Conservation (phyloP, 208 protist genomes). For the Lotmaria passim region DNA sequence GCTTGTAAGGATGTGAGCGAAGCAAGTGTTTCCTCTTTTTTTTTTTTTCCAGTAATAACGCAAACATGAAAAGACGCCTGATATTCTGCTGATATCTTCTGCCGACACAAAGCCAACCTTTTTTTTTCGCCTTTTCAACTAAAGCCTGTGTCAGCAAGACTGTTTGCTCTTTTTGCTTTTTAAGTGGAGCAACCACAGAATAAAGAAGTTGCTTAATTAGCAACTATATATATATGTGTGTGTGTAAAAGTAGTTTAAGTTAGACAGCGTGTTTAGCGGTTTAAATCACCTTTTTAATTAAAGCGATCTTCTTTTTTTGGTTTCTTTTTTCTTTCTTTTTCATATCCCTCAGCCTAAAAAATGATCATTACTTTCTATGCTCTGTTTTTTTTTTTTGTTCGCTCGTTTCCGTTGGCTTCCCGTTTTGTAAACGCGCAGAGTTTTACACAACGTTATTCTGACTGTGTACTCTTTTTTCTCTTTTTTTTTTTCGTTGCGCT, state of each 20-base stretch:
- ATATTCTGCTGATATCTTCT: too few relatives aligned
- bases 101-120: too few relatives aligned
- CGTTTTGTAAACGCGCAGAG: background rate
- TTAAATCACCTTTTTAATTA: too few relatives aligned
- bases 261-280: too few relatives aligned
- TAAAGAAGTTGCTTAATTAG: background rate
- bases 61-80: too few relatives aligned
- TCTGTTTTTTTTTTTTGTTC: background rate
- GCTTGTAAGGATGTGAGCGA: too few relatives aligned
- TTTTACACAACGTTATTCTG: background rate
- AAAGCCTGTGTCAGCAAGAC: too few relatives aligned
- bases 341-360: background rate
- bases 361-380: background rate
- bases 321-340: constrained; percentile 13
- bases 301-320: background rate
- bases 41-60: too few relatives aligned
- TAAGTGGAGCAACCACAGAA: background rate
- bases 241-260: too few relatives aligned
- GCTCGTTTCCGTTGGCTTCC: background rate
- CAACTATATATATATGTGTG: background rate
- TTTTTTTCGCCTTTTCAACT: too few relatives aligned
- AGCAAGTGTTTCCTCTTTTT: too few relatives aligned
- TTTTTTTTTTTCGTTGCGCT: background rate
- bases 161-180: constrained; percentile 8
- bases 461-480: background rate